phyloP scores from a whole-genome alignment of 768 basidiomycete genomes.

The Calocybe indica region DNA sequence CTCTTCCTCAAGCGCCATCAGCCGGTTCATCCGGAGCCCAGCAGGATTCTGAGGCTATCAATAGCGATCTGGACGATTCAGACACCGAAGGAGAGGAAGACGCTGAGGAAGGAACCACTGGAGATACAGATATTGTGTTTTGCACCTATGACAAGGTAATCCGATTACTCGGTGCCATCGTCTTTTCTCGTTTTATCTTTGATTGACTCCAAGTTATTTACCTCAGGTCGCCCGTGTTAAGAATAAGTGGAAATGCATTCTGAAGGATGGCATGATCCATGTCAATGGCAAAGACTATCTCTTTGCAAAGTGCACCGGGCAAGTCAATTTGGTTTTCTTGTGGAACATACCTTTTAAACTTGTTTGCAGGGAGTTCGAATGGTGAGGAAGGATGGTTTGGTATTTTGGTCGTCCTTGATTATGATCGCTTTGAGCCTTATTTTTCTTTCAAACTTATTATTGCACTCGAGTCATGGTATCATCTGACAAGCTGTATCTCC shows the following conservation, averaged over 20 bases:
- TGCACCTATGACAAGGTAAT: slow-evolving; percentile 97
- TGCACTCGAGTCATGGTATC: too few relatives aligned
- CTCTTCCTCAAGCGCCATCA: slow-evolving; percentile 57
- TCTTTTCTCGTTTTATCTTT: slow-evolving; percentile 2
- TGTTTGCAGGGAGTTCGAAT: slow-evolving; percentile 33
- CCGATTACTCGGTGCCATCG: slow-evolving; percentile 1
- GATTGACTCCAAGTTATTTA: neutral
- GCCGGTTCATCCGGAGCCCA: slow-evolving; percentile 24
- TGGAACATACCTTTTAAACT: neutral
- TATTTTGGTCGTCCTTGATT: too few relatives aligned
- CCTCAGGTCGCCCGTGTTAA: slow-evolving; percentile 94
- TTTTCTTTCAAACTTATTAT: too few relatives aligned
- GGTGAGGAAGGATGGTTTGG: slow-evolving; percentile 16
- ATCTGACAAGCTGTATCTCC: too few relatives aligned
- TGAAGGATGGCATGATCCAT: slow-evolving; percentile 97
- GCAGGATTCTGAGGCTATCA: slow-evolving; percentile 80
- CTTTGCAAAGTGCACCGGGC: slow-evolving; percentile 97
- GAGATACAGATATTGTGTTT: slow-evolving; percentile 89
- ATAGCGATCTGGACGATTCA: slow-evolving; percentile 94
- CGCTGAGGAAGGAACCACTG: slow-evolving; percentile 66
- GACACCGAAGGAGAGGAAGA: slow-evolving; percentile 86
- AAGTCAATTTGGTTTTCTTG: slow-evolving; percentile 19
- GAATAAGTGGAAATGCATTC: slow-evolving; percentile 99
- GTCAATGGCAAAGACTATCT: slow-evolving; percentile 97
- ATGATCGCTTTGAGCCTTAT: too few relatives aligned